Percentiles rank a stretch among this genome's conserved stretches.
phyloP scores from a whole-genome alignment of 208 protist genomes.

The Porcisia deanei region DNA sequence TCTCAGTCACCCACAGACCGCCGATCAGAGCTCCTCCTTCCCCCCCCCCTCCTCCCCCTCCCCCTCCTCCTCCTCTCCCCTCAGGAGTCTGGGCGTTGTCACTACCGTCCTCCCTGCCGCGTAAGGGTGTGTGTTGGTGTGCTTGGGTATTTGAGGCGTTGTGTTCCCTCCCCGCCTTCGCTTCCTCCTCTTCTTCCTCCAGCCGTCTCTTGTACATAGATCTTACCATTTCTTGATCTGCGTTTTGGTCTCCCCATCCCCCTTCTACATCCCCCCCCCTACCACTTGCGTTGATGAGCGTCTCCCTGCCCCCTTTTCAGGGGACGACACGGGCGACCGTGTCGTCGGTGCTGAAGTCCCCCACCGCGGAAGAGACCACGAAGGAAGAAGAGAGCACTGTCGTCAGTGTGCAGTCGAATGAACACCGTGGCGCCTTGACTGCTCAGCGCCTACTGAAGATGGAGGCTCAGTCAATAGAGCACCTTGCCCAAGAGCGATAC shows the following conservation, averaged over 20 bases:
- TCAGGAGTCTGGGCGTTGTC: too few relatives aligned
- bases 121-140: too few relatives aligned
- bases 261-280: background rate
- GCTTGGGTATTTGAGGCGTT: too few relatives aligned
- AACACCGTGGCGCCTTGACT: conserved; percentile 53
- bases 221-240: background rate
- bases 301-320: background rate
- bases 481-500: conserved; percentile 53
- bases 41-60: too few relatives aligned
- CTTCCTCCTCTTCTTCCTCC: background rate
- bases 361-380: background rate
- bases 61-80: too few relatives aligned
- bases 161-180: too few relatives aligned
- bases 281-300: background rate
- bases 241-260: background rate
- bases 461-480: conserved; percentile 58
- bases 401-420: conserved; percentile 10
- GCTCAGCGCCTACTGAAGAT: conserved; percentile 73
- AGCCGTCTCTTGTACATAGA: background rate
- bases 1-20: background rate
- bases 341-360: background rate
- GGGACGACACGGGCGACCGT: background rate
- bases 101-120: too few relatives aligned
- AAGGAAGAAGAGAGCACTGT: background rate
- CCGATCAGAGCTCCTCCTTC: background rate